A percentile compares a stretch with the other conserved stretches of the same genome.
Evolutionary conservation across 345 rosid genomes (phyloP).

Genomic region (Aquilaria yunnanensis): DNA sequence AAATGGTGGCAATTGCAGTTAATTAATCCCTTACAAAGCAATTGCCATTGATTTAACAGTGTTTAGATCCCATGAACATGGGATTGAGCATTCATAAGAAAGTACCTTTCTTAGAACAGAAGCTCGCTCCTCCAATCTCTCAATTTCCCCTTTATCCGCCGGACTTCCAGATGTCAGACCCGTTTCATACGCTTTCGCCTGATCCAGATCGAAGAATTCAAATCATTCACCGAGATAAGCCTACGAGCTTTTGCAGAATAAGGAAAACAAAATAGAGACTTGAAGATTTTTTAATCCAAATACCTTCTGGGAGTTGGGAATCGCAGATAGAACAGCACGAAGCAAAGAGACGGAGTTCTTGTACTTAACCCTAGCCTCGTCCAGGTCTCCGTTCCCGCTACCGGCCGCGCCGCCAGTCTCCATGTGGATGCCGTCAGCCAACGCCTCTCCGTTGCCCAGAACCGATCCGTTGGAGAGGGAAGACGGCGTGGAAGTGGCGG

Average conservation of each 20-base stretch:
- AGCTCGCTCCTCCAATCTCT: conserved; percentile 67
- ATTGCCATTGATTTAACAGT: too few species aligned
- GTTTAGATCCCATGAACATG: too few species aligned
- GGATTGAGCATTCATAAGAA: not conserved
- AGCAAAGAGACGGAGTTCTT: conserved; percentile 86
- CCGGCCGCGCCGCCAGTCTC: conserved; percentile 44
- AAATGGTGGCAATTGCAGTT: too few species aligned
- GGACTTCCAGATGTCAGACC: conserved; percentile 27
- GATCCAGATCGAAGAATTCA: conserved; percentile 2
- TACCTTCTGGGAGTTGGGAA: conserved; percentile 79
- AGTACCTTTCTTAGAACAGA: conserved; percentile 68
- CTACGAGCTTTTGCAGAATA: too few species aligned
- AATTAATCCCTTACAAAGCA: too few species aligned
- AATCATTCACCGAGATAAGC: not conserved
- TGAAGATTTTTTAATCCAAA: not conserved
- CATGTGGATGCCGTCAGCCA: conserved; percentile 42
- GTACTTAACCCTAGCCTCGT: conserved; percentile 78
- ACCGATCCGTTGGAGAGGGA: conserved; percentile 25
- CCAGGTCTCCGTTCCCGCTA: conserved; percentile 60
- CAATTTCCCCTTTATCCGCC: conserved; percentile 54
- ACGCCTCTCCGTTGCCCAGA: conserved; percentile 33
- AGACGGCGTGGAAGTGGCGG: conserved; percentile 18
- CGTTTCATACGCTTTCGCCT: conserved; percentile 59
- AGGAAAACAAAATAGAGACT: too few species aligned
- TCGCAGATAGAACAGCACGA: conserved; percentile 71